Conservation (phyloP, 805 yeast species). For the Pichia californica region DNA sequence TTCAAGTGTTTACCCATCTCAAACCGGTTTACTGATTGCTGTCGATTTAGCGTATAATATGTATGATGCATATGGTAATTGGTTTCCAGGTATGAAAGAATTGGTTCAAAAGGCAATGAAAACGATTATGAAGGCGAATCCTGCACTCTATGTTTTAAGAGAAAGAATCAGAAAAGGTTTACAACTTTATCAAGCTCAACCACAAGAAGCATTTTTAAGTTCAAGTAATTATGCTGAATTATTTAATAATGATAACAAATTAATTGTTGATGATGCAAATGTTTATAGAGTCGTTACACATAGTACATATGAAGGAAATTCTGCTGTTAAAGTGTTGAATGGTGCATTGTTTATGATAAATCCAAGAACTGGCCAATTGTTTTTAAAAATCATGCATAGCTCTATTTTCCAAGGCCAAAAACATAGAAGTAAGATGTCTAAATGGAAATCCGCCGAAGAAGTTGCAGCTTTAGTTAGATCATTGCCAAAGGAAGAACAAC, state of each 20-base stretch:
- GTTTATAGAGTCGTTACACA: conserved; percentile 92
- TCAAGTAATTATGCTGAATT: conserved; percentile 87
- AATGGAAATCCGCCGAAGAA: conserved; percentile 98
- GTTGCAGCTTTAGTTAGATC: conserved; percentile 87
- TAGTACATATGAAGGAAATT: conserved; percentile 85
- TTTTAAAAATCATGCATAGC: conserved; percentile 83
- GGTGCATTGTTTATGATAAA: conserved; percentile 88
- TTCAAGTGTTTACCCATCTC: conserved; percentile 80
- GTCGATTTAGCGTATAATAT: conserved; percentile 92
- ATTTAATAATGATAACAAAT: conserved; percentile 74
- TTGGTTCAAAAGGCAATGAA: conserved; percentile 86
- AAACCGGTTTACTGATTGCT: conserved; percentile 87
- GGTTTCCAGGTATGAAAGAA: conserved; percentile 94
- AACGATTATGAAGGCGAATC: conserved; percentile 91
- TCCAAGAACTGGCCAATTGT: conserved; percentile 86
- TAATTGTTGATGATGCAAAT: conserved; percentile 89
- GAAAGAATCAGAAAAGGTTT: conserved; percentile 93
- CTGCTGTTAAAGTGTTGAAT: conserved; percentile 86
- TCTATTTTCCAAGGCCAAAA: conserved; percentile 97
- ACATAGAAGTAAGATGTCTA: conserved; percentile 84
- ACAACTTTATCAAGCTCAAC: conserved; percentile 88
- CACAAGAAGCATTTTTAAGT: conserved; percentile 85
- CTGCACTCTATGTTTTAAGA: conserved; percentile 83
- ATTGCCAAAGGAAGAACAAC: conserved; percentile 88
- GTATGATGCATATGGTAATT: conserved; percentile 94